These are phyloP conservation scores for Mycena metata DNA, from an alignment of 768 basidiomycete species.

Conservation along the genomic window DNA sequence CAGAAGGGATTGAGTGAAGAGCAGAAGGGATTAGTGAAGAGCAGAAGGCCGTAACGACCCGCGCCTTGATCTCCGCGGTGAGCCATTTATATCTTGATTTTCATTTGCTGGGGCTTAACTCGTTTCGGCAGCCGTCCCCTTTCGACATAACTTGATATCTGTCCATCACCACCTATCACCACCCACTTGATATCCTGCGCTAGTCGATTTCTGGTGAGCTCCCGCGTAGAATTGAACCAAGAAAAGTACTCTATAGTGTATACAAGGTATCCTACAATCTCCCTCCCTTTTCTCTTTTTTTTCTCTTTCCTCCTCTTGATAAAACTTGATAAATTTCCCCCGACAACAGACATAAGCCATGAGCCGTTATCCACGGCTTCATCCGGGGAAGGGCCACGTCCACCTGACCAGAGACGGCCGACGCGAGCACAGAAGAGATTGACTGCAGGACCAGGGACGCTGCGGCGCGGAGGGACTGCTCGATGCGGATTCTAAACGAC, in stretches of 20 bases:
- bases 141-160: constrained; percentile 19
- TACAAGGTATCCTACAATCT: constrained; percentile 21
- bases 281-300: constrained; percentile 19
- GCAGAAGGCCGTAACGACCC: too few relatives aligned
- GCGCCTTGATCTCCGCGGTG: neutral
- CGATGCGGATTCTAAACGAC: constrained; percentile 54
- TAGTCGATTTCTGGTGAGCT: neutral
- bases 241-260: neutral
- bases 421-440: too few relatives aligned
- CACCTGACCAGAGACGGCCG: too few relatives aligned
- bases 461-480: constrained; percentile 73
- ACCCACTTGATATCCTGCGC: constrained; percentile 11
- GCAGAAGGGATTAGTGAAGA: too few relatives aligned
- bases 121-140: constrained; percentile 11
- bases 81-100: constrained; percentile 10
- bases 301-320: constrained; percentile 24
- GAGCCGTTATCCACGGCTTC: too few relatives aligned
- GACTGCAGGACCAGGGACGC: too few relatives aligned
- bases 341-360: constrained; percentile 30
- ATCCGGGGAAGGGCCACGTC: too few relatives aligned
- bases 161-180: neutral
- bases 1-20: too few relatives aligned
- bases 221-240: neutral
- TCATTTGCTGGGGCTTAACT: constrained; percentile 25
- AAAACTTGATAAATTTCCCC: constrained; percentile 17